Evolutionary conservation across 371 early-diverging fungal species (phyloP), one percentile per base, ranked within the genome.

Genomic region (Saksenaea vasiformis): DNA sequence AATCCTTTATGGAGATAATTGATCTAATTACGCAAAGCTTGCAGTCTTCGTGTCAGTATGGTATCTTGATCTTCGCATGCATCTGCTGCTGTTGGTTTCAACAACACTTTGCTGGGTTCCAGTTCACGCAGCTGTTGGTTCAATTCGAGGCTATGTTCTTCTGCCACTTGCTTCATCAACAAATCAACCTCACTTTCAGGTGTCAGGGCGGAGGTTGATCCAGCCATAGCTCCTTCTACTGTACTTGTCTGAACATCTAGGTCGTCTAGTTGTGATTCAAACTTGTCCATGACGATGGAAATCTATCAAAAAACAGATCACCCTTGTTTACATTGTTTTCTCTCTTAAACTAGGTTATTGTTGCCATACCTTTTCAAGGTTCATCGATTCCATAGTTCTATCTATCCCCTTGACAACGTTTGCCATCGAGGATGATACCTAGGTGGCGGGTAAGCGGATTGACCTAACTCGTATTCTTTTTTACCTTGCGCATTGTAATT

Each of bases 131-230:
- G 73, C 35, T 76, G 73, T 47, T 80, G 75, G 51, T 91, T 91
- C 56, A 95, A 70, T 72, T 94, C 96, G 61, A 97, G 73, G 3
- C 96, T 96, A 70, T 93, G 90, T 66, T 95, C 95, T 68, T 97
- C 98, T 24, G 97, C 98, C 15, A 95, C 95, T 72, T 94, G 88
- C 71, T 93, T 94, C 90, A 96, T 91, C 55, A 97, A 85, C 43
- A 83, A 77, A 58, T 97, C 97, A 36, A 96, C 92, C 67, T 97
- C 92, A 57, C 90, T 89, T 69, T 89, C 91, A 35, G 96, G 95
- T 66, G 93, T 95, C 22, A 91, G 77, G 71, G 88, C 63, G 13
- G 95, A 84, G 1, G 94, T 93, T n/a, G 93, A 89, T 35, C 90
- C 89, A 22, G 89, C 87, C 86, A 97, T 96, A 4, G 95, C 84